Conservation (phyloP, 2,329 filamentous ascomycete species). For the Trichophyton equinum region DNA sequence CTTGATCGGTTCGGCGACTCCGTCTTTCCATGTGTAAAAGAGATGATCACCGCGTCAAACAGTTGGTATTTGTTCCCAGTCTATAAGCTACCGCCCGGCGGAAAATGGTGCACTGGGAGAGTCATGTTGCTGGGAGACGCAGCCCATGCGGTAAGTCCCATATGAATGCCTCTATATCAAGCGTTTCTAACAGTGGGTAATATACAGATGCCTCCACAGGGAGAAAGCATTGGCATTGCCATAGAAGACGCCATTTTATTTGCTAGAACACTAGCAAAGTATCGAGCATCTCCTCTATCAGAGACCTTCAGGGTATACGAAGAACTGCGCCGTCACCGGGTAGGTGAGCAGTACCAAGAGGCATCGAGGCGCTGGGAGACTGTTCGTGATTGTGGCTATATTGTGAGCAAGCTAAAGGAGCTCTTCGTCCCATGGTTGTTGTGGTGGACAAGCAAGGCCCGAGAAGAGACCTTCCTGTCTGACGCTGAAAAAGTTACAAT, state of each 20-base stretch:
- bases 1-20: slow-evolving; percentile 23
- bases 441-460: slow-evolving; percentile 3
- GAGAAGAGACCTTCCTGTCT: slow-evolving; percentile 2
- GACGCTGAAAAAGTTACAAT: slow-evolving; percentile 1
- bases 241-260: slow-evolving; percentile 30
- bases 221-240: slow-evolving; percentile 33
- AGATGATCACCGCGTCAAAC: slow-evolving; percentile 21
- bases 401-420: slow-evolving; percentile 8
- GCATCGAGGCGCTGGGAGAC: slow-evolving; percentile 8
- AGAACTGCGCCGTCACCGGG: slow-evolving; percentile 2
- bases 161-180: not conserved
- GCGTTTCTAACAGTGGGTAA: not conserved
- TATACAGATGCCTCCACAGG: slow-evolving; percentile 33
- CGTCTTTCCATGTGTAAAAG: slow-evolving; percentile 24
- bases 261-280: slow-evolving; percentile 3
- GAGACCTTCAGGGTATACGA: slow-evolving; percentile 6
- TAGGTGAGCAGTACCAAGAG: slow-evolving; percentile 5
- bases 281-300: not conserved
- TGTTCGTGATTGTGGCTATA: slow-evolving; percentile 4
- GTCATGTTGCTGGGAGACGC: slow-evolving; percentile 35
- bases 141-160: slow-evolving; percentile 29
- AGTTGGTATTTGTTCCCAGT: slow-evolving; percentile 26
- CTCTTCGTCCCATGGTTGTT: slow-evolving; percentile 3
- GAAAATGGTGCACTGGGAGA: slow-evolving; percentile 27
- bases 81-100: slow-evolving; percentile 26